A percentile compares a stretch with the other conserved stretches of the same genome.
These are phyloP conservation scores for Penicillium brasilianum DNA, from an alignment of 2,329 filamentous ascomycete species.

Conservation along the genomic window DNA sequence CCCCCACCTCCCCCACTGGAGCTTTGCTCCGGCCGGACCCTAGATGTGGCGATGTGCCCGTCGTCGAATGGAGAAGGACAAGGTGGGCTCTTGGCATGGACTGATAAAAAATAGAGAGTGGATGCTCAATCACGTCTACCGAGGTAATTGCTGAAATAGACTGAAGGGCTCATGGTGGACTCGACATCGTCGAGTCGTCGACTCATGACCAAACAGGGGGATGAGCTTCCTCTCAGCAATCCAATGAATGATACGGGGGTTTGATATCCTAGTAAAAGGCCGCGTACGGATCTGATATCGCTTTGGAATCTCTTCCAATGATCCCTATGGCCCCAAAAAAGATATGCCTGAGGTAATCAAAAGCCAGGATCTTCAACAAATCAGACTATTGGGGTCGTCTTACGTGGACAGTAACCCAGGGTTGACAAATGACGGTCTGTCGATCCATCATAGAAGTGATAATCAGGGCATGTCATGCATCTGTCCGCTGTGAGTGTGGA, in stretches of 20 bases:
- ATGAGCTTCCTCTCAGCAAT: background rate
- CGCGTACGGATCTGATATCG: background rate
- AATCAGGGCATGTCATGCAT: background rate
- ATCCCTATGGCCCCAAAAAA: background rate
- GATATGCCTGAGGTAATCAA: background rate
- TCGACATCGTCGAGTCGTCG: background rate
- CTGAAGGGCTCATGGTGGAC: background rate
- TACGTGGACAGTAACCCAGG: slow-evolving; percentile 1
- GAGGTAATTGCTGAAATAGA: background rate
- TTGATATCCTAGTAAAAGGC: background rate
- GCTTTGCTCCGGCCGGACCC: slow-evolving; percentile 14
- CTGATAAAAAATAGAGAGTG: slow-evolving; percentile 16
- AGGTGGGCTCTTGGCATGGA: slow-evolving; percentile 10
- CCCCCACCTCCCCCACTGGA: background rate
- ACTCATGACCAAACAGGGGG: background rate
- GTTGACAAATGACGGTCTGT: background rate
- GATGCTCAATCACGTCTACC: background rate
- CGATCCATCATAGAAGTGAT: slow-evolving; percentile 1
- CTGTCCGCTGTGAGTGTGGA: background rate
- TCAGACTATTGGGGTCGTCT: background rate
- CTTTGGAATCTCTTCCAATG: background rate
- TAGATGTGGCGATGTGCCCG: slow-evolving; percentile 1
- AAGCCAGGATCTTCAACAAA: background rate
- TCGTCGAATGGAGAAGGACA: background rate
- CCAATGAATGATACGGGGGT: background rate